Conservation (phyloP, 2,329 filamentous ascomycete species). For the Dactylellina parvicollis region DNA sequence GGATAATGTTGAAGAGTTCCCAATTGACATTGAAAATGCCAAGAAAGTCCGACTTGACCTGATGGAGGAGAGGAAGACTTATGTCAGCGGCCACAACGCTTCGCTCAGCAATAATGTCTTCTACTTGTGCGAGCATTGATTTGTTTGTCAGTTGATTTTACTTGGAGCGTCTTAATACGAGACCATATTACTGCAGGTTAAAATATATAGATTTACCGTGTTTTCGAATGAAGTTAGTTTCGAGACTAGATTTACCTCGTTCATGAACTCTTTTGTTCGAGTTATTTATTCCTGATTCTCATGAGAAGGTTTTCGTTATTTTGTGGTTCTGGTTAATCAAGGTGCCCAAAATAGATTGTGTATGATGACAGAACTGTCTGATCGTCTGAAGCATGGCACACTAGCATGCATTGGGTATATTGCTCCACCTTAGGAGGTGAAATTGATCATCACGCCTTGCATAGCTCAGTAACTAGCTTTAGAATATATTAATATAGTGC, state of each 20-base stretch:
- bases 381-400: no score
- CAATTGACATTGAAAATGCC: slow-evolving; percentile 8
- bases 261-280: background rate
- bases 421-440: no score
- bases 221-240: no score
- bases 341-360: slow-evolving; percentile 11
- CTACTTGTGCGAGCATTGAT: slow-evolving; percentile 28
- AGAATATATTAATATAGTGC: no score
- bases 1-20: slow-evolving; percentile 6
- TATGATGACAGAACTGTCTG: no score
- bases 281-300: background rate
- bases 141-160: background rate
- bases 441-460: no score
- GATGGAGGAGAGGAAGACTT: slow-evolving; percentile 32
- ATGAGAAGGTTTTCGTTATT: slow-evolving; percentile 3
- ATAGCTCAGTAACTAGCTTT: no score
- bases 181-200: no score
- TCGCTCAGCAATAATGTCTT: slow-evolving; percentile 12
- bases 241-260: no score
- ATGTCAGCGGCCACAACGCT: slow-evolving; percentile 7
- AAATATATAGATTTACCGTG: no score
- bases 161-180: no score
- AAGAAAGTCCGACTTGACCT: slow-evolving; percentile 10
- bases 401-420: no score
- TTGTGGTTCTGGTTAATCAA: background rate